Percentiles rank a stretch among this genome's conserved stretches.
These are phyloP conservation scores for Phlyctochytrium planicorne DNA, from an alignment of 192 early-diverging fungal species.

Conservation along the genomic window DNA sequence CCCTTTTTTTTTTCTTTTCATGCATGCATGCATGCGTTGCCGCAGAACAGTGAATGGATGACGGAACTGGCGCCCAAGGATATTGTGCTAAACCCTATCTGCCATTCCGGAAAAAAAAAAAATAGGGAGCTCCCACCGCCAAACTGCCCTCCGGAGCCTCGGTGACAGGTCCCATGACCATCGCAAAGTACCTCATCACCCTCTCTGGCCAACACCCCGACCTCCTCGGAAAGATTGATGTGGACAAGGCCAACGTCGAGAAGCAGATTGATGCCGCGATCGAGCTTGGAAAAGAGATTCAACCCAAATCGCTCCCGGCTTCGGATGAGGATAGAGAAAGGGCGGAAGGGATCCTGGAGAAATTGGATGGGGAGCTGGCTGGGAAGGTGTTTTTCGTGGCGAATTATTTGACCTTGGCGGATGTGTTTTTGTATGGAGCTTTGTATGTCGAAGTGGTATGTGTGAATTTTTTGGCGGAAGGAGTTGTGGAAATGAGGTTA, in stretches of 20 bases:
- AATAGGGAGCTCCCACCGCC: constrained; percentile 19
- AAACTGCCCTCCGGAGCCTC: constrained; percentile 15
- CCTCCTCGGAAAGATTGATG: neutral
- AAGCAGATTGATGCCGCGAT: constrained; percentile 23
- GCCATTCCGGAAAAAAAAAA: too few relatives aligned
- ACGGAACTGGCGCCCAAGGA: too few relatives aligned
- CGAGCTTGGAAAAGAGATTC: constrained; percentile 7
- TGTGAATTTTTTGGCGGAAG: constrained; percentile 7
- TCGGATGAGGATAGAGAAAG: constrained; percentile 7
- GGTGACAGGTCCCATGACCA: constrained; percentile 10
- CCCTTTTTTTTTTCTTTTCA: too few relatives aligned
- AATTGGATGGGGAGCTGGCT: neutral
- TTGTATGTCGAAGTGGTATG: constrained; percentile 20
- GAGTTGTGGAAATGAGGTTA: neutral
- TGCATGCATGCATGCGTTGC: too few relatives aligned
- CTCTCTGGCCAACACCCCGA: constrained; percentile 6
- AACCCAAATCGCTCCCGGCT: neutral
- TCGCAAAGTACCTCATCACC: constrained; percentile 10
- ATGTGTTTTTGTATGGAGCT: constrained; percentile 19
- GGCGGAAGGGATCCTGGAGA: neutral
- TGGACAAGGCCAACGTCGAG: constrained; percentile 17
- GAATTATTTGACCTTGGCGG: constrained; percentile 16
- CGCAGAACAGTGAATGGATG: too few relatives aligned
- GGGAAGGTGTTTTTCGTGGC: constrained; percentile 12
- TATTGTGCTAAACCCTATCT: too few relatives aligned